Base-by-base conservation (phyloP, 371 early-diverging fungal species). In the Mucor racemosus region DNA sequence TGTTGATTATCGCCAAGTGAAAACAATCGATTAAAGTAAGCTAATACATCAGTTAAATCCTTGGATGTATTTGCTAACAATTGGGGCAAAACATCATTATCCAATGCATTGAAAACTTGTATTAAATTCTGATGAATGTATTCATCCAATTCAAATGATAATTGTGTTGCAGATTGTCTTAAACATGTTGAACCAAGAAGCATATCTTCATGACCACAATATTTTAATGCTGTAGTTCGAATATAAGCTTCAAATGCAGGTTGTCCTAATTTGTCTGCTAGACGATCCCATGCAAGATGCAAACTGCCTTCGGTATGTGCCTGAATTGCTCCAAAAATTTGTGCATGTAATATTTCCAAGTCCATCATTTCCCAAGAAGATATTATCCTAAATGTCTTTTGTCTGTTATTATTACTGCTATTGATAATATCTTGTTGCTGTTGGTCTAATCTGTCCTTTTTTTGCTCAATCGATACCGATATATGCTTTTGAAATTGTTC, bases 321-420 rank as follows among this genome's bases (percentile, higher is more conserved):
- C 21, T 80, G 81, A 41, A 80, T 69, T 9, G 81, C 81, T 13
- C 76, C 78, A 61, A 71, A 72, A 31, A 80, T 77, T 54, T 80
- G 81, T 1, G 81, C 78, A 46, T 76, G 74, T 36, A 80, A 57
- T n/a, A 80, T 71, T 19, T 78, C 78, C 17, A 76, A 42, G 41
- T 80, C 81, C 78, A 80, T 76, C 17, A 62, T 57, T 31, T 73
- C 59, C 65, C 60, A 64, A 44, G 60, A 50, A 15, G 61, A 55
- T 0, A 42, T 19, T 13, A 50, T 21, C 33, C 53, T 42, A 60
- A 65, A 64, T 33, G 69, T 55, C 44, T 56, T 64, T 60, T 69
- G 64, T 44, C 61, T 41, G 15, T 21, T 61, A 41, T 34, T 59
- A 14, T 44, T 26, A 14, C 21, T 44, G 26, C 3, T 26, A 26